These are phyloP conservation scores for Malassezia dermatis DNA, from an alignment of 1,284 basidiomycete species.

Conservation along the genomic window DNA sequence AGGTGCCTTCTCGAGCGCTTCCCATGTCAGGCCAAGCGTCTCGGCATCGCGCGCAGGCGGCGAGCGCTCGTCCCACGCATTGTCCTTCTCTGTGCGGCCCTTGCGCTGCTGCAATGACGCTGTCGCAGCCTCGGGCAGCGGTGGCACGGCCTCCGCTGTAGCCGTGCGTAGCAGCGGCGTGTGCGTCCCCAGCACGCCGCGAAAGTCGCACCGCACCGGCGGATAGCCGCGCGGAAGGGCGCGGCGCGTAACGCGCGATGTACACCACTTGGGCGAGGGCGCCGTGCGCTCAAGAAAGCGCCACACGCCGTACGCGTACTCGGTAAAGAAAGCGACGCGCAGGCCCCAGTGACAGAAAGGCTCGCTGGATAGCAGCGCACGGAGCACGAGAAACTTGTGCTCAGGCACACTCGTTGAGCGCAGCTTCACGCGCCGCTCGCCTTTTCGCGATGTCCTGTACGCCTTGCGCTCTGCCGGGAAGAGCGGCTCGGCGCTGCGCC, in stretches of 20 bases:
- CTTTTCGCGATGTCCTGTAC: not conserved
- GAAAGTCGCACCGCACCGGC: slow-evolving; percentile 29
- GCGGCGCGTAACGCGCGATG: not conserved
- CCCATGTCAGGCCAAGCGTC: slow-evolving; percentile 9
- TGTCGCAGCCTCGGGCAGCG: slow-evolving; percentile 8
- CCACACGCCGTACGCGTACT: slow-evolving; percentile 33
- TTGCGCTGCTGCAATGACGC: slow-evolving; percentile 6
- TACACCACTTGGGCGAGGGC: not conserved
- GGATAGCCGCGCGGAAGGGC: slow-evolving; percentile 16
- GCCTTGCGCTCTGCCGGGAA: slow-evolving; percentile 17
- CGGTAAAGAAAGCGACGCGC: slow-evolving; percentile 35
- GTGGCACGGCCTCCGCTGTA: not conserved
- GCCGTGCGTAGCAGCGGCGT: slow-evolving; percentile 4
- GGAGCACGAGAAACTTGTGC: slow-evolving; percentile 40
- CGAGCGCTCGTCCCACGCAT: slow-evolving; percentile 1
- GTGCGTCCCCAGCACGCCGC: slow-evolving; percentile 30
- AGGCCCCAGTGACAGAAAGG: slow-evolving; percentile 42
- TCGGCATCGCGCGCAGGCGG: slow-evolving; percentile 9
- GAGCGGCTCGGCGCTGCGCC: slow-evolving; percentile 17
- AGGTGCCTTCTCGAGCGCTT: not conserved
- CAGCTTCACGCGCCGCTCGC: not conserved
- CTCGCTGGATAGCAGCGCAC: slow-evolving; percentile 36
- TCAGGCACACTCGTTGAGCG: slow-evolving; percentile 19
- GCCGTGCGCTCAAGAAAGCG: slow-evolving; percentile 15
- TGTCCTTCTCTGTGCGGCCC: not conserved